These are phyloP conservation scores for Lentinus tigrinus DNA, from an alignment of 768 basidiomycete genomes.

Conservation along the genomic window DNA sequence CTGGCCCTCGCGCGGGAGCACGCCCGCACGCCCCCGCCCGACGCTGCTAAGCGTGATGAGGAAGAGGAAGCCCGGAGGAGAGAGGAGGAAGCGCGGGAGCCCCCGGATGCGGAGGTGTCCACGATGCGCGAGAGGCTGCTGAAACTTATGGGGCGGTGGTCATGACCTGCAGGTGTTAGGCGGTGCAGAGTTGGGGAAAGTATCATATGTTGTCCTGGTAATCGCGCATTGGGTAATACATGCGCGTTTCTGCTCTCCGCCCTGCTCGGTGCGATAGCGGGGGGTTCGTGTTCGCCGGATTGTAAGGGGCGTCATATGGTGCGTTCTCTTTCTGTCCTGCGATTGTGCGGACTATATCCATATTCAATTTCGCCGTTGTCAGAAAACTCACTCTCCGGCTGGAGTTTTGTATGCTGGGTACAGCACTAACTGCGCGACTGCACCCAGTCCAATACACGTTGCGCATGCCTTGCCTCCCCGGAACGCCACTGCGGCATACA, in stretches of 20 bases:
- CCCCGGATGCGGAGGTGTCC: neutral
- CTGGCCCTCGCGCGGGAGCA: conserved; percentile 22
- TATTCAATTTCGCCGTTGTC: too few species aligned
- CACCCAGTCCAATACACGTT: too few species aligned
- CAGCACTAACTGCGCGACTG: too few species aligned
- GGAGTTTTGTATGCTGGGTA: too few species aligned
- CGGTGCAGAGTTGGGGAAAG: neutral
- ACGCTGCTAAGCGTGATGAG: conserved; percentile 1
- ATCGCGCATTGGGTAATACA: neutral
- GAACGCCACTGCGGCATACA: too few species aligned
- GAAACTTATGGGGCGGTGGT: conserved; percentile 22
- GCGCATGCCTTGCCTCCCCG: too few species aligned
- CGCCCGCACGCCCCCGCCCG: conserved; percentile 21
- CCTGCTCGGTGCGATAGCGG: neutral
- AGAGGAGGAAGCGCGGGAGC: conserved; percentile 8
- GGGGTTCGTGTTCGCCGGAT: too few species aligned
- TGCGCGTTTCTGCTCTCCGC: neutral
- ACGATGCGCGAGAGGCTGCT: conserved; percentile 19
- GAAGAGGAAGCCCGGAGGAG: conserved; percentile 1
- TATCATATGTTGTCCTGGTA: neutral
- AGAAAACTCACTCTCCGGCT: too few species aligned
- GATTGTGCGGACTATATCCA: too few species aligned
- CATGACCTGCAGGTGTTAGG: neutral
- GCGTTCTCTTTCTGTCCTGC: too few species aligned
- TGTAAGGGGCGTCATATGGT: too few species aligned